phyloP scores from a whole-genome alignment of 768 basidiomycete genomes.

The Exidia glandulosa region DNA sequence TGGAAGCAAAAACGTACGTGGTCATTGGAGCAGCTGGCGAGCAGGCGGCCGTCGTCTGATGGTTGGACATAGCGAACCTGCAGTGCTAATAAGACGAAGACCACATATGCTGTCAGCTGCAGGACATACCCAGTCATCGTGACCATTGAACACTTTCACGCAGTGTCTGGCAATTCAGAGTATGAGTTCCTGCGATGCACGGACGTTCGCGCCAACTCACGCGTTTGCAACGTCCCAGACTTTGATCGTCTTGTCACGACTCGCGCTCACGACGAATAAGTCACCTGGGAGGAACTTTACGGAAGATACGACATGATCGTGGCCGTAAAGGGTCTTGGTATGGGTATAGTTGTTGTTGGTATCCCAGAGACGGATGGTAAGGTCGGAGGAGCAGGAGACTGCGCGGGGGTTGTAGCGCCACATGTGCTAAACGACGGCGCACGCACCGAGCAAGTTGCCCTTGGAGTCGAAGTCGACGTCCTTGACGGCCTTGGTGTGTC shows the following conservation, averaged over 20 bases:
- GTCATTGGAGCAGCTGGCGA: slow-evolving; percentile 79
- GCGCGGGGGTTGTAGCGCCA: slow-evolving; percentile 1
- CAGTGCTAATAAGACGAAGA: background rate
- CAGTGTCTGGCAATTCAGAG: slow-evolving; percentile 51
- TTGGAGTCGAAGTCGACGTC: slow-evolving; percentile 85
- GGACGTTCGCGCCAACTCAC: slow-evolving; percentile 32
- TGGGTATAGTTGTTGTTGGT: slow-evolving; percentile 85
- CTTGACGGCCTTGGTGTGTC: slow-evolving; percentile 80
- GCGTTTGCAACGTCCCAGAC: slow-evolving; percentile 81
- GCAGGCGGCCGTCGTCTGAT: slow-evolving; percentile 52
- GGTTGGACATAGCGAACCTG: slow-evolving; percentile 23
- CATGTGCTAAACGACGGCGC: background rate
- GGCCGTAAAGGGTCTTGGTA: slow-evolving; percentile 74
- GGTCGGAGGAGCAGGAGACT: slow-evolving; percentile 73
- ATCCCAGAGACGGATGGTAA: slow-evolving; percentile 91
- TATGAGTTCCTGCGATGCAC: background rate
- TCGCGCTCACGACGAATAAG: slow-evolving; percentile 73
- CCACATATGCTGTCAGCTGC: slow-evolving; percentile 34
- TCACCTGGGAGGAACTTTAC: slow-evolving; percentile 81
- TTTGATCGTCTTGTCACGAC: slow-evolving; percentile 76
- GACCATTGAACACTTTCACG: slow-evolving; percentile 62
- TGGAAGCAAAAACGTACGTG: slow-evolving; percentile 41
- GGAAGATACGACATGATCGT: slow-evolving; percentile 84
- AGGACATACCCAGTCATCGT: slow-evolving; percentile 74
- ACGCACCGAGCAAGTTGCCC: slow-evolving; percentile 66